Evolutionary conservation across 805 yeast genomes (phyloP).

Genomic region (Groenewaldozyma tartarivorans): DNA sequence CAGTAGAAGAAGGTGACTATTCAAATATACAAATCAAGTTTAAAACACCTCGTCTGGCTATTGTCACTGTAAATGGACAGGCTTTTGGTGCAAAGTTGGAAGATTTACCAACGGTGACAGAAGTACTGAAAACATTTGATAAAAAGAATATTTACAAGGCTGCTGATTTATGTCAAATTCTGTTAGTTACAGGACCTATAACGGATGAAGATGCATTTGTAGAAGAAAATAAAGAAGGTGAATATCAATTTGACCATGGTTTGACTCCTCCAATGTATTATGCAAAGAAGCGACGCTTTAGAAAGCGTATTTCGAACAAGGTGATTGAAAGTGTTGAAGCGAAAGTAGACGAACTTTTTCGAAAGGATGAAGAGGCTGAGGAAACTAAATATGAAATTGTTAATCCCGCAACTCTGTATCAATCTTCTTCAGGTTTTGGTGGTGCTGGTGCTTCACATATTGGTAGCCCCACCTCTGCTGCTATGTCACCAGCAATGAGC

Average conservation of each 20-base stretch:
- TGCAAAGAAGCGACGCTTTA: constrained; percentile 59
- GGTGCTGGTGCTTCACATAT: constrained; percentile 16
- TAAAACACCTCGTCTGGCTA: constrained; percentile 73
- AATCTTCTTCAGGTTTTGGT: constrained; percentile 6
- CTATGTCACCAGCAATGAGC: constrained; percentile 9
- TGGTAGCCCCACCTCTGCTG: constrained; percentile 9
- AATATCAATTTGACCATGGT: constrained; percentile 56
- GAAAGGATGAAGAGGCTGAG: constrained; percentile 75
- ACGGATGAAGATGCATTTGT: constrained; percentile 37
- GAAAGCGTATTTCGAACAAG: constrained; percentile 57
- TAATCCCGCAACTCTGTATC: constrained; percentile 22
- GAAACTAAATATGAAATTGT: constrained; percentile 68
- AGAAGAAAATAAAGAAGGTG: constrained; percentile 8
- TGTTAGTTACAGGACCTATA: constrained; percentile 57
- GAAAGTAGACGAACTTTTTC: constrained; percentile 65
- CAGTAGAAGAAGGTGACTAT: constrained; percentile 59
- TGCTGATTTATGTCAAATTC: constrained; percentile 76
- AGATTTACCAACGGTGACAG: constrained; percentile 84
- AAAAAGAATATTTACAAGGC: constrained; percentile 81
- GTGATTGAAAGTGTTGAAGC: constrained; percentile 71
- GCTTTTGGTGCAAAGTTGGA: constrained; percentile 75
- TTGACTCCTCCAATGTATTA: constrained; percentile 71
- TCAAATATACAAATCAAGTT: constrained; percentile 67
- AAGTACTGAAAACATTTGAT: constrained; percentile 82
- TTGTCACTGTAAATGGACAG: constrained; percentile 58